phyloP scores from a whole-genome alignment of 1,284 basidiomycete species.

The Vanrija humicola region DNA sequence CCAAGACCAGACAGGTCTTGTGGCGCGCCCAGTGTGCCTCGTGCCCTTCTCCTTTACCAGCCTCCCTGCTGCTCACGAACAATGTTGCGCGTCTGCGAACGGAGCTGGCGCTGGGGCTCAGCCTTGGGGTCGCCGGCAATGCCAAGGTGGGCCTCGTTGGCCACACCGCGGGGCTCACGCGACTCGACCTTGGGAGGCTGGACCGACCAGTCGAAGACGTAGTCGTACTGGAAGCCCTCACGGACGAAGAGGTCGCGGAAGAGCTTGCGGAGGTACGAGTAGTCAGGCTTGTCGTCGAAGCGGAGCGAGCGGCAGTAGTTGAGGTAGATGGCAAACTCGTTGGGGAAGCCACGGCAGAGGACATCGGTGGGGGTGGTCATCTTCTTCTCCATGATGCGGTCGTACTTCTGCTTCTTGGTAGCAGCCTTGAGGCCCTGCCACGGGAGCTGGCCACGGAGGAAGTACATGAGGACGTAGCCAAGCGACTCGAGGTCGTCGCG shows the following conservation, averaged over 20 bases:
- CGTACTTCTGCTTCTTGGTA: slow-evolving; percentile 98
- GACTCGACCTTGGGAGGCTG: slow-evolving; percentile 51
- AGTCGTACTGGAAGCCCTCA: slow-evolving; percentile 96
- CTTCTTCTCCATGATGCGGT: slow-evolving; percentile 99
- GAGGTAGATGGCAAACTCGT: slow-evolving; percentile 95
- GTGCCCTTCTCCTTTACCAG: slow-evolving; percentile 18
- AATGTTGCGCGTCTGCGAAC: slow-evolving; percentile 41
- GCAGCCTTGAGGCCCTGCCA: slow-evolving; percentile 97
- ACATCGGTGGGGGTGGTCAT: slow-evolving; percentile 97
- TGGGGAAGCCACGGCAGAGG: slow-evolving; percentile 93
- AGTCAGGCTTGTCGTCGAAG: slow-evolving; percentile 98
- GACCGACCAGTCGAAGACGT: slow-evolving; percentile 97
- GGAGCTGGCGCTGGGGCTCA: slow-evolving; percentile 40
- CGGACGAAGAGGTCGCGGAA: slow-evolving; percentile 97
- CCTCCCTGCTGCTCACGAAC: slow-evolving; percentile 25
- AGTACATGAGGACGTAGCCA: slow-evolving; percentile 98
- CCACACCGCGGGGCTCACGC: slow-evolving; percentile 1
- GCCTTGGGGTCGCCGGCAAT: slow-evolving; percentile 16
- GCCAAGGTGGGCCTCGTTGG: slow-evolving; percentile 9
- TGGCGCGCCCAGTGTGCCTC: too few relatives aligned
- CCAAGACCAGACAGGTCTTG: too few relatives aligned
- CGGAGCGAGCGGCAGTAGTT: slow-evolving; percentile 95
- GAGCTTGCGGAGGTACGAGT: slow-evolving; percentile 94
- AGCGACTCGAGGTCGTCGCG: slow-evolving; percentile 91
- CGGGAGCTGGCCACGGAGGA: slow-evolving; percentile 83